phyloP scores from a whole-genome alignment of 805 yeast species.

The Sugiyamaella americana region DNA sequence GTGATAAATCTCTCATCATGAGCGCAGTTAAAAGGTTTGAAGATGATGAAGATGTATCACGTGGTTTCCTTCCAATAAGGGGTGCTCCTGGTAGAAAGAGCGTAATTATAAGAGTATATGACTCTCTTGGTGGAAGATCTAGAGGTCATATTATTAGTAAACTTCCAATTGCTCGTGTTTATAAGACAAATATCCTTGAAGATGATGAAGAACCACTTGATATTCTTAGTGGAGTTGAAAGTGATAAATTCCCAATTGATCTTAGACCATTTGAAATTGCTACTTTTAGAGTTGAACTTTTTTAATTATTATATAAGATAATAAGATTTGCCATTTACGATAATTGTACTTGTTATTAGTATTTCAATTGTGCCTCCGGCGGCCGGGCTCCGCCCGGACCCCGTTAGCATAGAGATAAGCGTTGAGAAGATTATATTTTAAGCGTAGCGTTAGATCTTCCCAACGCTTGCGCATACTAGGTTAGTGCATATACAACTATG shows the following conservation, averaged over 20 bases:
- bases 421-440: too few species aligned
- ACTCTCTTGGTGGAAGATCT: constrained; percentile 76
- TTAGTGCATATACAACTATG: too few species aligned
- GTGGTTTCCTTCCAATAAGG: constrained; percentile 38
- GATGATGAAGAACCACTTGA: constrained; percentile 34
- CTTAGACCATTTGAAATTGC: constrained; percentile 79
- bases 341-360: too few species aligned
- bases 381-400: too few species aligned
- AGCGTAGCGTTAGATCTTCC: too few species aligned
- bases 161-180: constrained; percentile 48
- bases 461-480: too few species aligned
- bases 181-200: constrained; percentile 38
- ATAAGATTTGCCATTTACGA: too few species aligned
- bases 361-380: too few species aligned
- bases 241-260: constrained; percentile 36
- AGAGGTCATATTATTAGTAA: constrained; percentile 33
- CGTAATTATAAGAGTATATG: constrained; percentile 72
- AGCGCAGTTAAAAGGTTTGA: constrained; percentile 84
- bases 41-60: constrained; percentile 50
- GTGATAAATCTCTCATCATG: constrained; percentile 57
- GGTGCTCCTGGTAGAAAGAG: constrained; percentile 42
- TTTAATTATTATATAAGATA: background rate
- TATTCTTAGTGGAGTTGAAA: constrained; percentile 24
- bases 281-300: constrained; percentile 43
- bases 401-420: too few species aligned